phyloP scores from a whole-genome alignment of 371 early-diverging fungal genomes.

The Mortierella sp. region DNA sequence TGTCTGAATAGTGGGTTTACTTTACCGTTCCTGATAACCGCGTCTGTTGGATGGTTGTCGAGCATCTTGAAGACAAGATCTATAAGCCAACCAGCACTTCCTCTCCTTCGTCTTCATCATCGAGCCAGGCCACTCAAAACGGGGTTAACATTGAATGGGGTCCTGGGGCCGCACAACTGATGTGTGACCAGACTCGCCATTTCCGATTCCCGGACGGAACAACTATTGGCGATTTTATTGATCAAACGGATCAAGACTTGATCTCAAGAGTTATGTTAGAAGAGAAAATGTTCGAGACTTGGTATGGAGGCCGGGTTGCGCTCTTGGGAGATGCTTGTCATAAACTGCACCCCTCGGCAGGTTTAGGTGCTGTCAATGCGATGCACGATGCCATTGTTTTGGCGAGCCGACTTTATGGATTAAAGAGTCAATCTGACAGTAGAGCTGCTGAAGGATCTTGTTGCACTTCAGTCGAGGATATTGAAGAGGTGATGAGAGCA shows the following conservation, averaged over 20 bases:
- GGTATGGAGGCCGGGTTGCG: conserved; percentile 26
- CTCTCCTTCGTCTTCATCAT: too few species aligned
- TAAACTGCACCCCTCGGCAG: conserved; percentile 14
- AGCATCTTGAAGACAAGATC: conserved; percentile 4
- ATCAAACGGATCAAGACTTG: conserved; percentile 11
- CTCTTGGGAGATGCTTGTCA: conserved; percentile 31
- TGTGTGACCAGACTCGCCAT: conserved; percentile 39
- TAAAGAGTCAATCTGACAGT: too few species aligned
- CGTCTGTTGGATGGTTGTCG: conserved; percentile 7
- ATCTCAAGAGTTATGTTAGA: conserved; percentile 32
- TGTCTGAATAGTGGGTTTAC: conserved; percentile 13
- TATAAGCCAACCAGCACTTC: conserved; percentile 5
- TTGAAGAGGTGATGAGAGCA: too few species aligned
- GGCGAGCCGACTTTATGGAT: background rate
- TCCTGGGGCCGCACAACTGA: conserved; percentile 26
- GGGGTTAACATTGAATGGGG: conserved; percentile 24
- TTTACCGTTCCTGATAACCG: conserved; percentile 19
- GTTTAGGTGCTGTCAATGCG: conserved; percentile 15
- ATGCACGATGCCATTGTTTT: conserved; percentile 21
- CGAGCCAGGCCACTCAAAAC: too few species aligned
- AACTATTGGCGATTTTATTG: conserved; percentile 16
- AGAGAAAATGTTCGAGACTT: conserved; percentile 32
- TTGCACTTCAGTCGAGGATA: too few species aligned
- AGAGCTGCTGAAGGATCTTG: too few species aligned
- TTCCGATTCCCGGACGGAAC: conserved; percentile 17